Base-by-base conservation (phyloP, 129 eudicot genomes). In the Pittosporum tobira region DNA sequence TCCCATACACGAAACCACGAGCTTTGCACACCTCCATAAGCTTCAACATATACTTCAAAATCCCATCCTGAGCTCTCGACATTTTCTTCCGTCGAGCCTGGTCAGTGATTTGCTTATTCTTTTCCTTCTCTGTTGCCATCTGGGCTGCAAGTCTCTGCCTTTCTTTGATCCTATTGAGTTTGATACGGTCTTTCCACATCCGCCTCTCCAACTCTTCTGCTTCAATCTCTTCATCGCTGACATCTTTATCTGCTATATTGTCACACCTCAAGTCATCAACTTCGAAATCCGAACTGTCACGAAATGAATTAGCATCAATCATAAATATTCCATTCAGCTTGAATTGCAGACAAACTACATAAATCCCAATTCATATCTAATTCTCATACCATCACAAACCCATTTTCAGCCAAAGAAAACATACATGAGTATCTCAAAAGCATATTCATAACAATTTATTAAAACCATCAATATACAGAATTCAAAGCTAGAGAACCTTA, bases 1-100 rank as follows among this genome's bases (percentile, higher is more conserved):
- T 93, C 43, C 96, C 96, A 61, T 88, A 88, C 43, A 88, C 96
- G 9, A 88, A 88, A n/a, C 94, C 96, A 19, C 94, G 82, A 3
- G 94, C 94, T 62, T 87, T 81, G 71, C 99, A 93, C 6, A 83
- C 99, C 54, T 93, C 99, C 98, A 91, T 91, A 44, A 93, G 81
- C 76, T 93, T 93, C 59, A 93, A 65, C 99, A 93, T 93, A 60
- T 93, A 88, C 78, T 88, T 88, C 74, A 88, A 67, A 55, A 88
- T 84, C 22, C 96, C 96, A 63, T 88, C 96, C 67, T 88, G 96
- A 12, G 96, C 96, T 27, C 94, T 61, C 0, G 96, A 83, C 96
- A 88, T 88, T 64, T 91, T 91, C 77, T 91, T 91, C 38, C 96
- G 72, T 46, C 88, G 72, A 12, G 99, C 99, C 62, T 87, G 96